Evolutionary conservation across 805 yeast species (phyloP), one percentile per base, ranked within the genome.

Genomic region (Wickerhamiella parazyma): DNA sequence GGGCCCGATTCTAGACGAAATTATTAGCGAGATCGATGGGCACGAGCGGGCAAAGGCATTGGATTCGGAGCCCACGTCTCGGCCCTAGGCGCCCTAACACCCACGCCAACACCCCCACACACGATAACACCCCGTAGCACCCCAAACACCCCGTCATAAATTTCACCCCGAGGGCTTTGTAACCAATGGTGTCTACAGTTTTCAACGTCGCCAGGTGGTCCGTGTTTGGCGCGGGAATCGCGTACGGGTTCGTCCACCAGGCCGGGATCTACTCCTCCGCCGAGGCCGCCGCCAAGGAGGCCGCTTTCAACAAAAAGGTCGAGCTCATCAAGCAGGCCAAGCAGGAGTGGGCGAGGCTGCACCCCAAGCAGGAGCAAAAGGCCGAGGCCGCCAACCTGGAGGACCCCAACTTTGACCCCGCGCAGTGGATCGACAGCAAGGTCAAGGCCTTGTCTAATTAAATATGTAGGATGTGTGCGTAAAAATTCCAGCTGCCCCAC

Each of bases 391-490:
- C 71, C 42, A 72, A 87, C 67, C 71, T 86, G 61, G 89, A 84
- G 57, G 94, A 86, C 66, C 91, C 94, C 52, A 80, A 86, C 68
- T 73, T 85, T 63, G 97, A 87, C 63, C 73, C 81, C 56, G 95
- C 61, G 45, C 60, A 62, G 53, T 57, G 51, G 51, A 53, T 62
- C 40, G 57, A 53, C 24, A 14, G 7, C 36, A 31, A 44, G 33
- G 46, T 44, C 36, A 26, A 38, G 21, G 31, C 43, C 16, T 22
- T 40, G 14, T 38, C 20, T 20, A 33, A 40, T 20, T 33, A 40
- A 19, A 38, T 18, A 25, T n/a, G 16, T 6, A 21, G 29, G 31
- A 31, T 34, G 41, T 24, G 18, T 28, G 25, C 24, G 17, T 21
- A 21, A 21, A 21, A 39, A 39, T 39, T 39, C 42, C 42, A 39